Evolutionary conservation across 345 rosid genomes (phyloP).

Genomic region (Corchorus olitorius): DNA sequence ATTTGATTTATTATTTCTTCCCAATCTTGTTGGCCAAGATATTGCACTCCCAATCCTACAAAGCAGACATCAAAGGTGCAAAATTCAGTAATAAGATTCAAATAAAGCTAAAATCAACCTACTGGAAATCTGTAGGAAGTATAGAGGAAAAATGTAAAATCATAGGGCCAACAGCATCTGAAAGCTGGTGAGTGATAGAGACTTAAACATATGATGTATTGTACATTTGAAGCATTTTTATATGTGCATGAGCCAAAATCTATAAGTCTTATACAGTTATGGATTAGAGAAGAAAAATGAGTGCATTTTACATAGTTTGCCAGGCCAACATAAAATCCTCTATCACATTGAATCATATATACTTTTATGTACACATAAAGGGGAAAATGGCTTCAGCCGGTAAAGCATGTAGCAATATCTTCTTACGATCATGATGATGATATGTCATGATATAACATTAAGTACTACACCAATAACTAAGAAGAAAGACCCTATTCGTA

Average conservation of each 20-base stretch:
- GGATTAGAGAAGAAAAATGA: not conserved
- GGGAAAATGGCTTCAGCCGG: constrained; percentile 10
- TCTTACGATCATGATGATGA: too few species aligned
- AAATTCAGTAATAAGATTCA: too few species aligned
- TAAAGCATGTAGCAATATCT: constrained; percentile 20
- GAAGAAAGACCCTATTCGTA: too few species aligned
- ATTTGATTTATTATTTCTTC: too few species aligned
- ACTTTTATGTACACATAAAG: constrained; percentile 1
- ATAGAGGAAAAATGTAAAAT: too few species aligned
- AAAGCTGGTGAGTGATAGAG: not conserved
- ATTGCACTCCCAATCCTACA: too few species aligned
- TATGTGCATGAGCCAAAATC: not conserved
- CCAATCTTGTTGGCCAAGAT: too few species aligned
- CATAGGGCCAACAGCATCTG: not conserved
- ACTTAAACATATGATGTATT: not conserved
- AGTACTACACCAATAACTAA: too few species aligned
- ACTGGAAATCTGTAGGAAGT: too few species aligned
- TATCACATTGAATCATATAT: not conserved
- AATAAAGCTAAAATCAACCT: too few species aligned
- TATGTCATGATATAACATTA: too few species aligned
- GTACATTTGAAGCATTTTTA: not conserved
- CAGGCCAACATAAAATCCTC: constrained; percentile 12
- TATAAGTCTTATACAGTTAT: constrained; percentile 6
- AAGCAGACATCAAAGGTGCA: too few species aligned
- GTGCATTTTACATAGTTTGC: constrained; percentile 19